These are phyloP conservation scores for Adansonia digitata DNA, from an alignment of 345 rosid species.

Conservation along the genomic window DNA sequence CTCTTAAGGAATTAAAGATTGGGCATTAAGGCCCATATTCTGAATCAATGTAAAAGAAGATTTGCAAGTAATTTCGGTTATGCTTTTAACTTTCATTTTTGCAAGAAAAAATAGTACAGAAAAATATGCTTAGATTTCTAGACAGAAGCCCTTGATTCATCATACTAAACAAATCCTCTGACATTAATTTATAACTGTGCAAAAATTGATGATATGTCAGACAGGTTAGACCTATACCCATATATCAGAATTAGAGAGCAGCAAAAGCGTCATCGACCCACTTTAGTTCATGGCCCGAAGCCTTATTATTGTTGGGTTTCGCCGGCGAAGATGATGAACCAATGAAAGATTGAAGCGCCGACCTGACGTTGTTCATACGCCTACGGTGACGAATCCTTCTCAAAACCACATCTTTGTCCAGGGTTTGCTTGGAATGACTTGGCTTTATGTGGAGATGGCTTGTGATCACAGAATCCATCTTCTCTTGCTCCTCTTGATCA, in stretches of 20 bases:
- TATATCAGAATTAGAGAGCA: neutral
- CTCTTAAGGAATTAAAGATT: too few relatives aligned
- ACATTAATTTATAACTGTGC: neutral
- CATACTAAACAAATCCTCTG: neutral
- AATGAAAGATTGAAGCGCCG: conserved; percentile 2
- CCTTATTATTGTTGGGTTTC: neutral
- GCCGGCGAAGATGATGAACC: neutral
- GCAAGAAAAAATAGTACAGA: too few relatives aligned
- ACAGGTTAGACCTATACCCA: neutral
- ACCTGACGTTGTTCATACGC: conserved; percentile 12
- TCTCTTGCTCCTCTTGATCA: conserved; percentile 7
- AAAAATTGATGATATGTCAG: neutral
- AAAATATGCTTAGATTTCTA: neutral
- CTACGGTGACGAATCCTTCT: conserved; percentile 16
- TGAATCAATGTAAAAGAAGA: neutral
- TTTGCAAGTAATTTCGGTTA: too few relatives aligned
- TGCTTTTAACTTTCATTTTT: neutral
- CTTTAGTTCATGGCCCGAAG: conserved; percentile 1
- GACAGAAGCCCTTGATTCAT: too few relatives aligned
- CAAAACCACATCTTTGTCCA: conserved; percentile 16
- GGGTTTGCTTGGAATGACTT: neutral
- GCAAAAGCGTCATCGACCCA: conserved; percentile 19
- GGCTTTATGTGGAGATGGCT: conserved; percentile 14
- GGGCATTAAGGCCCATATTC: neutral
- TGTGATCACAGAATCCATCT: neutral